Evolutionary conservation across 73 alveolate genomes (phyloP), one percentile per base, ranked within the genome.

Genomic region (Paramecium biaurelia): DNA sequence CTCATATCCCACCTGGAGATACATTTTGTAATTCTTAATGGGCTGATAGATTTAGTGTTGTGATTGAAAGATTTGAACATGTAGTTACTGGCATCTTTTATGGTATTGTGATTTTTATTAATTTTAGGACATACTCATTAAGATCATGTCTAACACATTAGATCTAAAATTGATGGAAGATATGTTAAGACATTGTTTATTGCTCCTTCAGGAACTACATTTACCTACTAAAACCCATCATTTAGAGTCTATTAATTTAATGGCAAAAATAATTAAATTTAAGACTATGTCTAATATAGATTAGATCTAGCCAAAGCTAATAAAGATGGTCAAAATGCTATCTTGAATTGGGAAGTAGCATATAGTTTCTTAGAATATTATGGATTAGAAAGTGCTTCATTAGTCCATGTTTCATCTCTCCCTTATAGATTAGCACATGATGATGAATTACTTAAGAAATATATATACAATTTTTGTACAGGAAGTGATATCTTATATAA

Each of bases 21-120:
- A 67, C 93, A 23, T 95, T 92, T 42, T 94, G 97, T 90, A 89
- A 94, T 35, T 67, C 92, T 1, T 94, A 94, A 86, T 96, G 99
- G 93, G 89, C 97, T 10, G 68, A 92, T 23, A 94, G 97, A 88
- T 72, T 95, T 49, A 86, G 94, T 92, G 96, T 96, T 28, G 87
- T 96, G 26, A 49, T 95, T 85, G 99, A 96, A 49, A 92, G 99
- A 94, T 96, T 94, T 92, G 96, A 95, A 92, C 93, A 96, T 96
- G 96, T 93, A 1, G 93, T 96, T 10, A 93, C 94, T 42, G 99
- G 99, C 4, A 85, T 53, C 76, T 96, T 96, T 92, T 93, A 93
- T 94, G 99, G 84, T 63, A 63, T 23, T 63, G 4, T 63, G 2
- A 6, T 3, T 63, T 26, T 15, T 4, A 15, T 18, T 53, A 53